Evolutionary conservation across 106 monocot species (phyloP), one percentile per base, ranked within the genome.

Genomic region (Xerophyta viscosa): DNA sequence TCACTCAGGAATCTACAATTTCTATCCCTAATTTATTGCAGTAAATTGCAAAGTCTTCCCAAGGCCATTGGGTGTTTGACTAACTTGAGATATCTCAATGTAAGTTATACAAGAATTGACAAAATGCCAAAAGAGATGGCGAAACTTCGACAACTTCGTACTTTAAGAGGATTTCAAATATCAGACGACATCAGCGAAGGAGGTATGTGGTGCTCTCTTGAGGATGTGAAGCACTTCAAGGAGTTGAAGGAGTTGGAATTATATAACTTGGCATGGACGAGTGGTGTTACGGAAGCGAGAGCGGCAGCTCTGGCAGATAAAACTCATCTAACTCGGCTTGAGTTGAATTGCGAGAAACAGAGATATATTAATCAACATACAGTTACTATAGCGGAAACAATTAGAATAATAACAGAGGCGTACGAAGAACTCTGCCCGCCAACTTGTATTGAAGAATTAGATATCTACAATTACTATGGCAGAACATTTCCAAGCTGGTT

Each of bases 371-470:
- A n/a, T n/a, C n/a, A 43, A 22, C 10, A 6, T 25, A 14, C 0
- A 25, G 47, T 9, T n/a, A n/a, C n/a, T n/a, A n/a, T n/a, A n/a
- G 39, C 22, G 0, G 55, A 33, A 19, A 17, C 18, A 7, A 46
- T 2, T 15, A 46, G 24, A 1, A 66, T 20, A 19, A 57, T 50
- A 1, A 8, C 55, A 29, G 57, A 57, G 30, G 29, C 64, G 14
- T 71, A 52, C 15, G 57, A 64, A 11, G 36, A 28, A 29, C 73
- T 73, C 22, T 50, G 37, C 6, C 73, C 73, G 23, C 66, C 73
- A 21, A 33, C 39, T 11, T 42, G 20, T 6, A 13, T 60, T 0
- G 49, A 60, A 29, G 12, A 9, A 0, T 27, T 73, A 19, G 0
- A 22, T 9, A 48, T 73, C 8, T 4, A 24, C 14, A 37, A 23